phyloP scores from a whole-genome alignment of 352 stramenopile species.

The Phytophthora pseudosyringae region DNA sequence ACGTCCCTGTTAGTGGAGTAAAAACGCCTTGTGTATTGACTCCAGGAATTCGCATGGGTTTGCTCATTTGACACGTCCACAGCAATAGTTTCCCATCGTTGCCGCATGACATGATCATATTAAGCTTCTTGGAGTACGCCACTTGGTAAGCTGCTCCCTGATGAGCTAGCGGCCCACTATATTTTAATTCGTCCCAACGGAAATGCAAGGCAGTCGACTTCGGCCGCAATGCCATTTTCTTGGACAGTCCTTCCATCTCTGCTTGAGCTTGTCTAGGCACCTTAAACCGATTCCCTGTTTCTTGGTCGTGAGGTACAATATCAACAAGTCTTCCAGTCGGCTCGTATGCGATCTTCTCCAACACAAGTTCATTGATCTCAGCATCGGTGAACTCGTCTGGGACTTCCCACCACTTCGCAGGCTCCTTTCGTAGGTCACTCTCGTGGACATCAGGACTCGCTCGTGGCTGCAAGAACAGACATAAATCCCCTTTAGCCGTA shows the following conservation, averaged over 20 bases:
- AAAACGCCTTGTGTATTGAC: slow-evolving; percentile 67
- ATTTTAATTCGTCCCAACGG: slow-evolving; percentile 56
- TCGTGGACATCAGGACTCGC: slow-evolving; percentile 43
- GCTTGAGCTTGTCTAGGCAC: slow-evolving; percentile 54
- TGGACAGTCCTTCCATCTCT: slow-evolving; percentile 63
- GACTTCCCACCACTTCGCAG: slow-evolving; percentile 81
- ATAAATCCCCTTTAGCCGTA: slow-evolving; percentile 71
- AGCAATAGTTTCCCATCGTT: slow-evolving; percentile 56
- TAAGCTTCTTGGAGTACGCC: slow-evolving; percentile 60
- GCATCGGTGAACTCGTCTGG: slow-evolving; percentile 67
- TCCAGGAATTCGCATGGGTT: slow-evolving; percentile 59
- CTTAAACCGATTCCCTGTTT: slow-evolving; percentile 75
- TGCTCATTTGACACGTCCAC: slow-evolving; percentile 61
- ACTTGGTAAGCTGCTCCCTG: slow-evolving; percentile 52
- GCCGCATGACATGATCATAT: slow-evolving; percentile 61
- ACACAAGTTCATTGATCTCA: slow-evolving; percentile 66
- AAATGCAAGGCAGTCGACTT: slow-evolving; percentile 52
- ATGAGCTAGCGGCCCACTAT: slow-evolving; percentile 58
- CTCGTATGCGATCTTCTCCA: slow-evolving; percentile 70
- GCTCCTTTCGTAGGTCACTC: slow-evolving; percentile 45
- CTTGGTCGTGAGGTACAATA: slow-evolving; percentile 64
- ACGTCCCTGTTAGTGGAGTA: slow-evolving; percentile 52
- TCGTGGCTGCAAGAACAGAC: slow-evolving; percentile 70
- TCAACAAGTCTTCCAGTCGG: slow-evolving; percentile 64
- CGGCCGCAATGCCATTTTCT: slow-evolving; percentile 53